Evolutionary conservation across 192 early-diverging fungal species (phyloP).

Genomic region (Gonapodya prolifera): DNA sequence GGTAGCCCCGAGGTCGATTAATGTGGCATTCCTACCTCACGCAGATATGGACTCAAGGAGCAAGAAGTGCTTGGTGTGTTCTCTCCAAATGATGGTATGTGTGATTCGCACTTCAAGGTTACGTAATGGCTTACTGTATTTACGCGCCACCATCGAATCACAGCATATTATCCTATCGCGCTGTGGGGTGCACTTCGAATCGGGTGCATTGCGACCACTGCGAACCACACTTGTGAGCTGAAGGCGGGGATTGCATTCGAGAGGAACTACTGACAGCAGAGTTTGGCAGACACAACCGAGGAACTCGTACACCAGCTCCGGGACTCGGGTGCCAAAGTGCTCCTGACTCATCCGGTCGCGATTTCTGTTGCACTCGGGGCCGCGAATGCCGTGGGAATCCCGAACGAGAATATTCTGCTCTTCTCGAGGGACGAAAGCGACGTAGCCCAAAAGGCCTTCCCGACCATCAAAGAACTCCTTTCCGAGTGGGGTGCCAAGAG

Average conservation of each 20-base stretch:
- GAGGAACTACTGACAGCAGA: not conserved
- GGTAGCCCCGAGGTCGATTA: no score
- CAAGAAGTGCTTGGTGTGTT: not conserved
- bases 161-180: not conserved
- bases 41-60: not conserved
- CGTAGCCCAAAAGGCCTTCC: not conserved
- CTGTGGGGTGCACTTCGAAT: not conserved
- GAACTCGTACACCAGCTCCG: constrained; percentile 2
- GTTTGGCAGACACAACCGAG: not conserved
- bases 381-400: not conserved
- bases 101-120: not conserved
- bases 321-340: not conserved
- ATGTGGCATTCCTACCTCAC: no score
- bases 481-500: not conserved
- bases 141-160: not conserved
- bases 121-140: not conserved
- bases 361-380: not conserved
- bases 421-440: not conserved
- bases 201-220: not conserved
- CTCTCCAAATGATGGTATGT: not conserved
- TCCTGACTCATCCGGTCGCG: not conserved
- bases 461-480: not conserved
- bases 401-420: not conserved
- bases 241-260: not conserved
- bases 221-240: not conserved